Base-by-base conservation (phyloP, 2,329 filamentous ascomycete species). In the Fonsecaea pedrosoi region DNA sequence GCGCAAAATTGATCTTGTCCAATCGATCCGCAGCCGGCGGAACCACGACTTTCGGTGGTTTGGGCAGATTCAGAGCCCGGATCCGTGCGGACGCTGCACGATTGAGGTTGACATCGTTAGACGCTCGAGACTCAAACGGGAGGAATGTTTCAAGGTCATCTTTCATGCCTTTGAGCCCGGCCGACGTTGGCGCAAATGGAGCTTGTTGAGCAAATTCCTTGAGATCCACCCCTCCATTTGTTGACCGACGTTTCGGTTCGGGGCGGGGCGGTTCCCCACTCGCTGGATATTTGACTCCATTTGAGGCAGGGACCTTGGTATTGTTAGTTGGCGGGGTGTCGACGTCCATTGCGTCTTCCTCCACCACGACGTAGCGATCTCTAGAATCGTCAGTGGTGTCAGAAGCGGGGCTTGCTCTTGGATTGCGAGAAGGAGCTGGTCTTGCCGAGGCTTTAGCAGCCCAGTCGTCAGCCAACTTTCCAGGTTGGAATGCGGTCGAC, bases 81-180 rank as follows among this genome's bases (percentile, higher is more conserved):
- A 72, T 60, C 9, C 64, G 65, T 4, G 65, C 68, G 78, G 68
- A 34, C 71, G 75, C 18, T 62, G 81, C 80, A 6, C 77, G 79
- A 6, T 80, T 81, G 34, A 82, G 76, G 4, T 79, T 78, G 4
- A 70, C 61, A 8, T 62, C 67, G 5, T 67, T 65, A 25, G 82
- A 80, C 2, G 87, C 74, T 48, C 83, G 80, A 1, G 87, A 89
- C 65, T 84, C 76, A 73, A 89, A 89, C 3, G 87, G 87, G 1
- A 90, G 79, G 1, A 80, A 83, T 8, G 81, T 79, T 48, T 78
- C 79, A 45, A 90, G 77, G 63, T 86, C 84, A 34, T 82, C 79
- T 53, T 61, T 61, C 25, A 89, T 74, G 61, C 84, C 82, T 30
- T 82, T 78, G 18, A 89, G 80, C 8, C 86, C 85, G 18, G 74